Conservation (phyloP, 1,284 basidiomycete genomes). For the Tilletia horrida region DNA sequence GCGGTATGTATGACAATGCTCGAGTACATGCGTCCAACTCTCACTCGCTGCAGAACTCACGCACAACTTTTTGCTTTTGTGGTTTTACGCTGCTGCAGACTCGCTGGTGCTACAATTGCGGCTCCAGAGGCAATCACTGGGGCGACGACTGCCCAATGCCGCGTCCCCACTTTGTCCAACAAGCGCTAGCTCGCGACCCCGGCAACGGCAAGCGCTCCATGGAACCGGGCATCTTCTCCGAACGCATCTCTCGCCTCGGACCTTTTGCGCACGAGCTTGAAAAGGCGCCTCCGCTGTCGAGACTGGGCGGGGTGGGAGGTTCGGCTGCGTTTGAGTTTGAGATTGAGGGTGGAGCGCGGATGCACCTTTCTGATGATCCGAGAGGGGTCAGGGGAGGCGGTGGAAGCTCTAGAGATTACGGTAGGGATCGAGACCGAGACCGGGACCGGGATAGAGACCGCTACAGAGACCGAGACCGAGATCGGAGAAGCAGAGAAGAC, state of each 20-base stretch:
- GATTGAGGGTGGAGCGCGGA: conserved; percentile 28
- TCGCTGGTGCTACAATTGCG: conserved; percentile 86
- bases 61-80: background rate
- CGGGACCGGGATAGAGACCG: conserved; percentile 7
- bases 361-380: conserved; percentile 30
- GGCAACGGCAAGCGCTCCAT: conserved; percentile 60
- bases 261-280: conserved; percentile 65
- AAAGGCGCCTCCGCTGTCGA: conserved; percentile 26
- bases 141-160: conserved; percentile 76
- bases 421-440: background rate
- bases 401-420: background rate
- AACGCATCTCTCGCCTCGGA: conserved; percentile 66
- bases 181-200: conserved; percentile 36
- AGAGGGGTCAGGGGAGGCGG: background rate
- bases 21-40: background rate
- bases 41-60: too few relatives aligned
- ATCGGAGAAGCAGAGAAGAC: background rate
- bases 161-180: conserved; percentile 31
- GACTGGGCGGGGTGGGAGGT: conserved; percentile 20
- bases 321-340: conserved; percentile 34
- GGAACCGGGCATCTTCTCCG: conserved; percentile 72
- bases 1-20: conserved; percentile 19
- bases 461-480: background rate
- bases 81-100: conserved; percentile 59
- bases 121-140: conserved; percentile 67